A percentile compares a stretch with the other conserved stretches of the same genome.
These are phyloP conservation scores for Vicia sativa DNA, from an alignment of 306 rosid genomes.

Conservation along the genomic window DNA sequence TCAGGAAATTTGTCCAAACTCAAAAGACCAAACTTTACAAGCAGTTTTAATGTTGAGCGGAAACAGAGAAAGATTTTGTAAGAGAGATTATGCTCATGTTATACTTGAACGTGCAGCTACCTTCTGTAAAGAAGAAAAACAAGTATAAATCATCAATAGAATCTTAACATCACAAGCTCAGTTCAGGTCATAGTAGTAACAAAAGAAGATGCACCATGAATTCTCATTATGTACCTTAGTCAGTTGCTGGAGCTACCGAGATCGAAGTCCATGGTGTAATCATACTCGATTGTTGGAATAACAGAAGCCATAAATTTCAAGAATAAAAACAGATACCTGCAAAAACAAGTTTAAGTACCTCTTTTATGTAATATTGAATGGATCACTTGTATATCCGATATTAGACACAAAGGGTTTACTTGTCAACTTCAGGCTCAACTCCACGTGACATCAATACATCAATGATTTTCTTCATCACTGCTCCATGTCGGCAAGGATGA, in stretches of 20 bases:
- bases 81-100: conserved; percentile 24
- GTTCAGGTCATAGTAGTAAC: not conserved
- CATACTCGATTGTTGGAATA: conserved; percentile 95
- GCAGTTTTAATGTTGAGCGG: not conserved
- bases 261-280: conserved; percentile 97
- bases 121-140: conserved; percentile 29
- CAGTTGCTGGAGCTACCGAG: conserved; percentile 87
- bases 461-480: conserved; percentile 96
- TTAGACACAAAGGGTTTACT: conserved; percentile 48
- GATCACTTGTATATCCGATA: conserved; percentile 8
- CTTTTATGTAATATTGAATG: not conserved
- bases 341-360: conserved; percentile 3
- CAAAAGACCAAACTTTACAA: conserved; percentile 26
- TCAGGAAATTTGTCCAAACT: conserved; percentile 19
- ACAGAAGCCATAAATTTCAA: conserved; percentile 96
- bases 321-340: conserved; percentile 93
- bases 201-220: not conserved
- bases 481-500: conserved; percentile 97
- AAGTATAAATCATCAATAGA: not conserved
- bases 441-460: conserved; percentile 95
- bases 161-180: not conserved
- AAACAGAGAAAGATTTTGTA: not conserved
- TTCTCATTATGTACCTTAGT: conserved; percentile 39
- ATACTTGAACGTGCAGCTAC: conserved; percentile 34
- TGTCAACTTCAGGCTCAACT: conserved; percentile 98